These are phyloP conservation scores for Stenocarpella maydis DNA, from an alignment of 2,329 filamentous ascomycete genomes.

Conservation along the genomic window DNA sequence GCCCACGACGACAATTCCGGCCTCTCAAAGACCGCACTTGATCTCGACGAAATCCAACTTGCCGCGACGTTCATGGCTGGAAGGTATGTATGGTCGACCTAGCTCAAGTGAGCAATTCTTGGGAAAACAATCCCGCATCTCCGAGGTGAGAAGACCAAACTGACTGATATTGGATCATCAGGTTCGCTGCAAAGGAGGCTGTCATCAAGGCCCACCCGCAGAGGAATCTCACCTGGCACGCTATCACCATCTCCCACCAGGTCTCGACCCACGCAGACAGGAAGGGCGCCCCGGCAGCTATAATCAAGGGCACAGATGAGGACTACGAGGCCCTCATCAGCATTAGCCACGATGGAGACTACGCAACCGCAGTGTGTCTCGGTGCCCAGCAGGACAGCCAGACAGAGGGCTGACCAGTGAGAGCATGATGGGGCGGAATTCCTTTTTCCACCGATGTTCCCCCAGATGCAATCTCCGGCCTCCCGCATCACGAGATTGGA, in stretches of 20 bases:
- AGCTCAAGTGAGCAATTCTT: neutral
- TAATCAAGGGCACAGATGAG: slow-evolving; percentile 38
- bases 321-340: slow-evolving; percentile 69
- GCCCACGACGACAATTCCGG: neutral
- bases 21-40: slow-evolving; percentile 30
- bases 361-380: slow-evolving; percentile 76
- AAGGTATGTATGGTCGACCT: slow-evolving; percentile 48
- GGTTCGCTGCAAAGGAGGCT: slow-evolving; percentile 79
- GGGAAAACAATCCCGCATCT: neutral
- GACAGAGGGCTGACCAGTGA: neutral
- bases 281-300: slow-evolving; percentile 25
- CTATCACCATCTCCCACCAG: slow-evolving; percentile 56
- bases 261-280: slow-evolving; percentile 23
- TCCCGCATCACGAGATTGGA: neutral
- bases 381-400: slow-evolving; percentile 43
- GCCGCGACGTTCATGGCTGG: slow-evolving; percentile 54
- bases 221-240: slow-evolving; percentile 67
- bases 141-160: neutral
- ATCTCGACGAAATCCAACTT: slow-evolving; percentile 43
- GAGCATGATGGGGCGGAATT: neutral
- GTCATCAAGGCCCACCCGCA: slow-evolving; percentile 74
- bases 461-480: slow-evolving; percentile 4
- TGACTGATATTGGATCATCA: slow-evolving; percentile 38
- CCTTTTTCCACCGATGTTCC: neutral
- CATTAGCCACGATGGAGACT: slow-evolving; percentile 88